A percentile compares a stretch with the other conserved stretches of the same genome.
phyloP scores from a whole-genome alignment of 176 grass and related monocot genomes.

The Eremochloa ophiuroides region DNA sequence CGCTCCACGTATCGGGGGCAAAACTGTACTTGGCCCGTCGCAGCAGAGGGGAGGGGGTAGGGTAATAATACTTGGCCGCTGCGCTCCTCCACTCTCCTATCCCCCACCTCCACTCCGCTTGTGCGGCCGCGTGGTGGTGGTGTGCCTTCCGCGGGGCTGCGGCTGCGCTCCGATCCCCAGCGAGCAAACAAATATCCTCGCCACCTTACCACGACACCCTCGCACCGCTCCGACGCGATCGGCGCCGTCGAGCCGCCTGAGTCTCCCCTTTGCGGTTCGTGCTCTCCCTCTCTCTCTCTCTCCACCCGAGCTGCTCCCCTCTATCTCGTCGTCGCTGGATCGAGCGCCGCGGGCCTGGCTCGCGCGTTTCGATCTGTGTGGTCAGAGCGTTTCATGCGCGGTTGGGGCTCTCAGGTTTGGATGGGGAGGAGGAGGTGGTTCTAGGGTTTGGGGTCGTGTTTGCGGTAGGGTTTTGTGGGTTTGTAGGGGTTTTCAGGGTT shows the following conservation, averaged over 20 bases:
- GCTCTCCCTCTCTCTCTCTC: background rate
- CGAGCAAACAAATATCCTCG: background rate
- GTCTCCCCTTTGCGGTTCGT: constrained; percentile 26
- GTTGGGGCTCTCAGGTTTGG: background rate
- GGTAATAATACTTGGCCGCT: constrained; percentile 28
- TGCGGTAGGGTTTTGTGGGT: constrained; percentile 31
- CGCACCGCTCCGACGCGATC: background rate
- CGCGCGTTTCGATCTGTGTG: constrained; percentile 4
- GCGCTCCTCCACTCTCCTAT: constrained; percentile 3
- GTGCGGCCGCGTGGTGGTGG: constrained; percentile 36
- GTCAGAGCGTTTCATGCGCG: background rate
- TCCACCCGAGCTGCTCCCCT: background rate
- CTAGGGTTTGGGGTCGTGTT: background rate
- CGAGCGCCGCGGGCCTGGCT: background rate
- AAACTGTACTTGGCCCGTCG: constrained; percentile 33
- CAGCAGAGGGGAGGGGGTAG: background rate
- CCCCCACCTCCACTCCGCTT: constrained; percentile 32
- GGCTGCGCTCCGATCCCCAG: constrained; percentile 7
- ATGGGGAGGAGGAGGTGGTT: background rate
- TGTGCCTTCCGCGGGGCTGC: constrained; percentile 16
- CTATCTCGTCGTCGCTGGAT: background rate
- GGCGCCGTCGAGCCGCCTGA: background rate
- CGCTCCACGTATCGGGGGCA: constrained; percentile 21
- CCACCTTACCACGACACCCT: background rate
- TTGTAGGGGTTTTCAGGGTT: constrained; percentile 1